Evolutionary conservation across 2,329 filamentous ascomycete genomes (phyloP), one percentile per base, ranked within the genome.

Genomic region (Coniella vitis): DNA sequence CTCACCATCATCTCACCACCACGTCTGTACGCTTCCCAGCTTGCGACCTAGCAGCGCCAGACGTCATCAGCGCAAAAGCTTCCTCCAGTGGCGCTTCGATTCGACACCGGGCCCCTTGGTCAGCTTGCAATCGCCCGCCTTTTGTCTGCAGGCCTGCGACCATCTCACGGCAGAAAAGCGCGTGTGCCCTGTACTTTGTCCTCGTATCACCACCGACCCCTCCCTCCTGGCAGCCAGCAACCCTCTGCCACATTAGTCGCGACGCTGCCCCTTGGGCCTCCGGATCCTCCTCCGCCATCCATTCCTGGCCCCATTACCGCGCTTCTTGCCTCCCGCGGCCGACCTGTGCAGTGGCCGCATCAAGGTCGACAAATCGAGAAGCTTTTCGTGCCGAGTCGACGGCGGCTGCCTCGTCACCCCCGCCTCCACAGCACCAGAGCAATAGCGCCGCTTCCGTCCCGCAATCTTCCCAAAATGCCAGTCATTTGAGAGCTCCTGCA

Each of bases 391-490:
- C 22, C 38, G 21, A n/a, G 38, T n/a, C n/a, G n/a, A n/a, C n/a
- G n/a, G n/a, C n/a, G n/a, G n/a, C n/a, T n/a, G n/a, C 14, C 16
- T 22, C 14, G 34, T 35, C 39, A 17, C 14, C 17, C n/a, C 12
- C 31, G 12, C 29, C 22, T 16, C 14, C 39, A 31, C n/a, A 43
- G 3, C 36, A 22, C 38, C 13, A 17, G 17, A 14, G 29, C 34
- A 17, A 9, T 17, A 39, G 13, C 25, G 41, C 39, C 47, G 47
- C 44, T 36, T 35, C 41, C 38, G 42, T 21, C 49, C 42, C 52
- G 40, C 42, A 42, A 31, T 20, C 16, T 36, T 48, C 46, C 49
- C 52, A 54, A 54, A 45, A 54, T 54, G 52, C 44, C 38, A 49
- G 51, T 38, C 46, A 51, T 51, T 31, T 53, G 48, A 53, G 36